Evolutionary conservation across 192 early-diverging fungal species (phyloP), one percentile per base, ranked within the genome.

Genomic region (Coemansia sp.): DNA sequence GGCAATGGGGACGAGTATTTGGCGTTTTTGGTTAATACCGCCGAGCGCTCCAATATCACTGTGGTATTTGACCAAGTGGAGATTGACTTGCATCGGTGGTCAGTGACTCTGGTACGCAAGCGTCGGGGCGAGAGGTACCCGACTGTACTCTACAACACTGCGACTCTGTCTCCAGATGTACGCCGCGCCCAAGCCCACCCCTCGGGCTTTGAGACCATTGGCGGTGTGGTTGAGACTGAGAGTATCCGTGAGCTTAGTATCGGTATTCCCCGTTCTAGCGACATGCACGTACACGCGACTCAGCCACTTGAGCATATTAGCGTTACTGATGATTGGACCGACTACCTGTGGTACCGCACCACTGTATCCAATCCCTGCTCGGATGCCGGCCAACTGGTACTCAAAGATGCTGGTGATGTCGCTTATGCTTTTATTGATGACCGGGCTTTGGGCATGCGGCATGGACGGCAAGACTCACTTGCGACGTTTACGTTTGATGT

Each of bases 341-440:
- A 84, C 68, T 84, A 79, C 65, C 57, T 78, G 71, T 84, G 81
- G 81, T 76, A 84, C 76, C 76, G 66, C 50, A 84, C 76, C 12
- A 40, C 20, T 13, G 62, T 84, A 33, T 58, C 69, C 34, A 38
- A 71, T 0, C 5, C 46, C 2, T 74, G 77, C 57, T 27, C 47
- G 1, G 9, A 20, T 13, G 36, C 33, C 24, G 65, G 62, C n/a
- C 36, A 29, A 62, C 70, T 84, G 15, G 74, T 76, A 12, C 63
- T 84, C 1, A 52, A 69, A 8, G 65, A 84, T 15, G 81, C 77
- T 7, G 76, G 77, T 44, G 81, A 84, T 24, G 62, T 84, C 12
- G 76, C 73, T 15, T 70, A 52, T 27, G 74, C 70, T 3, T 84
- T 71, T 31, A 52, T 84, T 36, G 62, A 74, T 49, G 68, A 46